Conservation (phyloP, 768 basidiomycete species). For the Mrakia gelida region DNA sequence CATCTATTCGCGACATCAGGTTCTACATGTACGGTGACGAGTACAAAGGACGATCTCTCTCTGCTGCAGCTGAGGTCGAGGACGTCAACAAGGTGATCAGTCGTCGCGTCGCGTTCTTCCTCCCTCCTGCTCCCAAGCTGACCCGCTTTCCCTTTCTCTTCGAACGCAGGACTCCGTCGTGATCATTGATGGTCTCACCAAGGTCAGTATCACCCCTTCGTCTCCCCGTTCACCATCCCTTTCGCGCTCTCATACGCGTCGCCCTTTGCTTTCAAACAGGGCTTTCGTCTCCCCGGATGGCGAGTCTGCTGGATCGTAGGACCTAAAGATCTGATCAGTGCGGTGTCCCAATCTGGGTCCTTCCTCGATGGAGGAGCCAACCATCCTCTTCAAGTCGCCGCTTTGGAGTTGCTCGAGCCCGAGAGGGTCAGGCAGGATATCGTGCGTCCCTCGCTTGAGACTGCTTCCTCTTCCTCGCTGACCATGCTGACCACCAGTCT, state of each 20-base stretch:
- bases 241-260: conserved; percentile 55
- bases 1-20: conserved; percentile 47
- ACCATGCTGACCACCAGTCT: neutral
- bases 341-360: conserved; percentile 87
- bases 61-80: conserved; percentile 75
- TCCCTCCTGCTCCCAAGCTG: neutral
- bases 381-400: conserved; percentile 85
- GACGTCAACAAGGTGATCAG: conserved; percentile 67
- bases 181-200: conserved; percentile 88
- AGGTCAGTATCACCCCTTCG: conserved; percentile 50
- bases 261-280: conserved; percentile 27
- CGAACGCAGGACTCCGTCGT: conserved; percentile 62
- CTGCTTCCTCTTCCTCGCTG: neutral
- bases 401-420: conserved; percentile 75
- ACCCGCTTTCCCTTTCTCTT: neutral
- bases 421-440: conserved; percentile 65
- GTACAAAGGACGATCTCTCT: conserved; percentile 72
- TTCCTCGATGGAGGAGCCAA: conserved; percentile 94
- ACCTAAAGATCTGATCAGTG: conserved; percentile 79
- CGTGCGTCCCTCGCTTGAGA: conserved; percentile 39
- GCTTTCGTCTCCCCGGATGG: conserved; percentile 72
- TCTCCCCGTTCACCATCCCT: neutral
- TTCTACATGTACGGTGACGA: conserved; percentile 74
- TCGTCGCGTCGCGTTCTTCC: conserved; percentile 4
- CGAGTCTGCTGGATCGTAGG: conserved; percentile 84